A percentile compares a stretch with the other conserved stretches of the same genome.
Evolutionary conservation across 257 asterid species (phyloP).

Genomic region (Asclepias syriaca): DNA sequence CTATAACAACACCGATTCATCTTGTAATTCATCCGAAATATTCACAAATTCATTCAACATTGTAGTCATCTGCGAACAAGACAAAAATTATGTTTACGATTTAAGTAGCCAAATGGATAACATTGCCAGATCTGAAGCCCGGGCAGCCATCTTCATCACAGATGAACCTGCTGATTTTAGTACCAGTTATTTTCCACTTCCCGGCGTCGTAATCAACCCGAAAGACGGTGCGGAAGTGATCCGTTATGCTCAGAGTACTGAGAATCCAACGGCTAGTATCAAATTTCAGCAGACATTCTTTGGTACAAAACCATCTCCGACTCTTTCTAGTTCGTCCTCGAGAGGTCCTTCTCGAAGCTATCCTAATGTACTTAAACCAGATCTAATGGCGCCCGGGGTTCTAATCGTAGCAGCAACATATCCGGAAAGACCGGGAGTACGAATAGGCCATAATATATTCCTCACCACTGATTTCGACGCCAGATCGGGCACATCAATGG

Average conservation of each 20-base stretch:
- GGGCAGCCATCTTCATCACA: slow-evolving; percentile 17
- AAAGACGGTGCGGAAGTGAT: slow-evolving; percentile 11
- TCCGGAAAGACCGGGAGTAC: not conserved
- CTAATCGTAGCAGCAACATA: slow-evolving; percentile 11
- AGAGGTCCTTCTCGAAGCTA: slow-evolving; percentile 14
- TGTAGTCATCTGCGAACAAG: slow-evolving; percentile 7
- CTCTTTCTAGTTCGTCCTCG: slow-evolving; percentile 9
- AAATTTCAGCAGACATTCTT: slow-evolving; percentile 15
- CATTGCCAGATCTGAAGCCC: not conserved
- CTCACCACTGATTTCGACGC: slow-evolving; percentile 5
- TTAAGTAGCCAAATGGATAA: not conserved
- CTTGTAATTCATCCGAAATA: slow-evolving; percentile 34
- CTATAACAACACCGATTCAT: slow-evolving; percentile 31
- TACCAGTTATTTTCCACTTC: not conserved
- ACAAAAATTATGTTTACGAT: not conserved
- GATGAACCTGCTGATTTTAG: not conserved
- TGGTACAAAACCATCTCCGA: slow-evolving; percentile 17
- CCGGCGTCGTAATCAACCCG: slow-evolving; percentile 9
- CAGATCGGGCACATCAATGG: slow-evolving; percentile 15
- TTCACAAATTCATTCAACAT: slow-evolving; percentile 16
- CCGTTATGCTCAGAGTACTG: slow-evolving; percentile 1
- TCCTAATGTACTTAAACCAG: slow-evolving; percentile 18
- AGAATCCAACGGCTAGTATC: not conserved
- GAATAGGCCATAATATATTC: not conserved
- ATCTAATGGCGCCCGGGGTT: slow-evolving; percentile 21